Evolutionary conservation across 2,329 filamentous ascomycete genomes (phyloP), one percentile per base, ranked within the genome.

Genomic region (Colletotrichum truncatum): DNA sequence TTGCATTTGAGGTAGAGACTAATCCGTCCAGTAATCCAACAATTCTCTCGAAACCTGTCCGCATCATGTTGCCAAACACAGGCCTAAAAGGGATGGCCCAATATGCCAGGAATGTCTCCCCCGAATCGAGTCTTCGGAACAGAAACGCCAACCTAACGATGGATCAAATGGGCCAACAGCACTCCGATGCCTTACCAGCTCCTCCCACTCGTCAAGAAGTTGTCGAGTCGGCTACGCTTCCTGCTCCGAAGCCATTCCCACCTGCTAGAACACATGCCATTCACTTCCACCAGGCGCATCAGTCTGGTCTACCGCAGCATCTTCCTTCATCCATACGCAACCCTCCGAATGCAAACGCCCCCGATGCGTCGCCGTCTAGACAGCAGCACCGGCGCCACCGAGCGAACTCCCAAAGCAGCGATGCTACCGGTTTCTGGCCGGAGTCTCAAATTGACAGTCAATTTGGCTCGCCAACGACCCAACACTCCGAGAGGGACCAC

Each of bases 181-280:
- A 21, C 11, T 34, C 49, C 25, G 30, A 25, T 38, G 38, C 32
- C 12, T n/a, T 32, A 18, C 46, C 46, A 30, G 26, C 45, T 39
- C 9, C 36, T 39, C 14, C 21, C 21, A 39, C 6, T 11, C 71
- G 73, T 18, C 75, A 75, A 30, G 67, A 71, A n/a, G 62, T 73
- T 30, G 72, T 75, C 36, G 75, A 79, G 56, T 72, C 76, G 43
- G 74, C 76, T 46, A 77, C 75, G 62, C 70, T 80, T 11, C 75
- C 75, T n/a, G 61, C 77, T 14, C 78, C 81, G 11, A 73, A 69
- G 28, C 56, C 69, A 25, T 43, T 43, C 21, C 39, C 51, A 53
- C 53, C 67, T 62, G 71, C 70, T 32, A 75, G 78, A 53, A 63
- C 75, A n/a, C 55, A 71, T 43, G 69, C 60, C 54, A 67, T 48